A percentile compares a stretch with the other conserved stretches of the same genome.
Evolutionary conservation across 768 basidiomycete genomes (phyloP).

Genomic region (Pseudohyphozyma bogoriensis): DNA sequence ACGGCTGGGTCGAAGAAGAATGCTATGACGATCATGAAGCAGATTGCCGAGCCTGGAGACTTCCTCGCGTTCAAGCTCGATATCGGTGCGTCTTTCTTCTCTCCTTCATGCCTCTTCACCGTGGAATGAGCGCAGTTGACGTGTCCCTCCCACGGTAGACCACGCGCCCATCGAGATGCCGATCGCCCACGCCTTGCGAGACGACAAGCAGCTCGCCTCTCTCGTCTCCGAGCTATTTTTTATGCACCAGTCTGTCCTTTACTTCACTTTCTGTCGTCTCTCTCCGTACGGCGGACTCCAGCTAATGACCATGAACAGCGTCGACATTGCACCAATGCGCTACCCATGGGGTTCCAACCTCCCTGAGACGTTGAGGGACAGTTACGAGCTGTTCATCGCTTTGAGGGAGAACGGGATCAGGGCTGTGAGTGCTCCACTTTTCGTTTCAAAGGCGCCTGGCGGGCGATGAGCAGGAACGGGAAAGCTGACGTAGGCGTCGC

Average conservation of each 20-base stretch:
- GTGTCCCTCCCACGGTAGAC: too few species aligned
- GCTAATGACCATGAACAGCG: background rate
- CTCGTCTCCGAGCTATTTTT: background rate
- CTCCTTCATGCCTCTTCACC: too few species aligned
- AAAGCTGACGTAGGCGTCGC: too few species aligned
- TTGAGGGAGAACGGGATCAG: background rate
- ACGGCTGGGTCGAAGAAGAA: background rate
- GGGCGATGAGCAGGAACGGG: too few species aligned
- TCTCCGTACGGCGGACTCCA: too few species aligned
- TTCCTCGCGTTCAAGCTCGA: background rate
- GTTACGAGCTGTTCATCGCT: background rate
- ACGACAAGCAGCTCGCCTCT: background rate
- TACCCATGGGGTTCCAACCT: background rate
- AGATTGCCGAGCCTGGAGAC: background rate
- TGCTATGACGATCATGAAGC: background rate
- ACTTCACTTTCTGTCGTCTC: too few species aligned
- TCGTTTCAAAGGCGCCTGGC: too few species aligned
- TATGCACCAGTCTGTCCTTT: too few species aligned
- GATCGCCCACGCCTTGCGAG: background rate
- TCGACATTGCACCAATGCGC: background rate
- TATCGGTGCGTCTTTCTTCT: background rate
- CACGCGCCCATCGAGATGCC: background rate
- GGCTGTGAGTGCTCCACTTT: too few species aligned
- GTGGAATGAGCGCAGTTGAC: too few species aligned
- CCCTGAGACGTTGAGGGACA: background rate